phyloP scores from a whole-genome alignment of 352 stramenopile genomes.

The Pythium brassicae region DNA sequence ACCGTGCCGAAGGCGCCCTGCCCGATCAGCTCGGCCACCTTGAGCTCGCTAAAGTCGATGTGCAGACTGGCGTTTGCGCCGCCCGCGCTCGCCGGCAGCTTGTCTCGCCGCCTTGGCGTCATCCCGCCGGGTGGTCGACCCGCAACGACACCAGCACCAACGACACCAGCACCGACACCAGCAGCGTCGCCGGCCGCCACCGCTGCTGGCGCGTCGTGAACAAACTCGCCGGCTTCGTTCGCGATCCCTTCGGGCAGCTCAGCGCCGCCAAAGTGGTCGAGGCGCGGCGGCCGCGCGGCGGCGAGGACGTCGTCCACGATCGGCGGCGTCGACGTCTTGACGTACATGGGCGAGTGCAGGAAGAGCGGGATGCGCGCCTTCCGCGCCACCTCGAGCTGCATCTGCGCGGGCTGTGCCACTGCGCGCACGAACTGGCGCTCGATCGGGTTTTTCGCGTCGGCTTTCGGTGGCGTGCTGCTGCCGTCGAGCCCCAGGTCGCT shows the following conservation, averaged over 20 bases:
- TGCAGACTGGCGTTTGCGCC: slow-evolving; percentile 73
- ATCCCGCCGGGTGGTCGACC: slow-evolving; percentile 10
- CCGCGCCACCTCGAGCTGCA: slow-evolving; percentile 81
- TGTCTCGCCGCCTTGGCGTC: slow-evolving; percentile 33
- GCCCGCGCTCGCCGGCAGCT: slow-evolving; percentile 35
- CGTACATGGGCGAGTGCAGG: slow-evolving; percentile 84
- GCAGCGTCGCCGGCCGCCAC: neutral
- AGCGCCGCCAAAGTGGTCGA: slow-evolving; percentile 18
- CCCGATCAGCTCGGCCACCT: slow-evolving; percentile 80
- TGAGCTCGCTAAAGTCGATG: slow-evolving; percentile 75
- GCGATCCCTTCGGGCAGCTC: slow-evolving; percentile 14
- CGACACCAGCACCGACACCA: neutral
- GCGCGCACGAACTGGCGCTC: slow-evolving; percentile 68
- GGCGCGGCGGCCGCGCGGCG: slow-evolving; percentile 1
- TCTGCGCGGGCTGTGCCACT: slow-evolving; percentile 72
- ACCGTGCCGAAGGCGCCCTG: slow-evolving; percentile 84
- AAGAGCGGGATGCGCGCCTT: slow-evolving; percentile 83
- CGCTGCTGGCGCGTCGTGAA: slow-evolving; percentile 4
- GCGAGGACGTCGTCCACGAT: slow-evolving; percentile 42
- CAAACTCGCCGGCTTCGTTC: slow-evolving; percentile 5
- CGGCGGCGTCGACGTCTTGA: slow-evolving; percentile 57
- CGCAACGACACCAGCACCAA: neutral
- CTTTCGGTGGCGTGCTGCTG: slow-evolving; percentile 27
- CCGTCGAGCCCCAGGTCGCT: slow-evolving; percentile 11
- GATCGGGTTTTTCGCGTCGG: slow-evolving; percentile 46